Evolutionary conservation across 768 basidiomycete genomes (phyloP).

Genomic region (Glaciozyma antarctica): DNA sequence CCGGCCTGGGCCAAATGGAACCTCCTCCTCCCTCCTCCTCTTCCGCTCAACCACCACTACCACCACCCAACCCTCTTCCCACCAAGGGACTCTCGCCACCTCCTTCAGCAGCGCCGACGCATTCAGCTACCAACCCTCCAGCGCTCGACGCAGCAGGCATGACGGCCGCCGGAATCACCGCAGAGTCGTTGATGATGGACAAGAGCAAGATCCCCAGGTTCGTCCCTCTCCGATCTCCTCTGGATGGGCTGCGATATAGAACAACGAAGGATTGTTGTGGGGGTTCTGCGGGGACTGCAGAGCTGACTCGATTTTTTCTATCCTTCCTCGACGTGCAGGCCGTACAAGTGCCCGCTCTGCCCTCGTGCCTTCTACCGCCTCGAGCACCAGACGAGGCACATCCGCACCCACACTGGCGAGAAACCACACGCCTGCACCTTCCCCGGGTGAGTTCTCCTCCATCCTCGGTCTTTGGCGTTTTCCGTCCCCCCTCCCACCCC

Average conservation of each 20-base stretch:
- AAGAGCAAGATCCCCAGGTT: slow-evolving; percentile 49
- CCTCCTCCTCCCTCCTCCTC: no score
- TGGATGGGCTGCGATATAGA: not conserved
- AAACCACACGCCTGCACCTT: slow-evolving; percentile 90
- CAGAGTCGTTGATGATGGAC: slow-evolving; percentile 39
- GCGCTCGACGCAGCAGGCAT: not conserved
- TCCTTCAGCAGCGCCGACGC: not conserved
- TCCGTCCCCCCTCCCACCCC: not conserved
- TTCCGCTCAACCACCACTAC: no score
- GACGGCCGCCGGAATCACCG: not conserved
- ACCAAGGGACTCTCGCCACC: no score
- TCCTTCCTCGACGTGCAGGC: slow-evolving; percentile 37
- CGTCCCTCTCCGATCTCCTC: not conserved
- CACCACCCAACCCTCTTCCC: no score
- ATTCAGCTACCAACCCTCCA: slow-evolving; percentile 2
- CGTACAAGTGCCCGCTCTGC: slow-evolving; percentile 96
- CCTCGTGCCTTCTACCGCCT: slow-evolving; percentile 91
- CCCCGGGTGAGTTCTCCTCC: slow-evolving; percentile 45
- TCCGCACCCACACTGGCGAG: slow-evolving; percentile 96
- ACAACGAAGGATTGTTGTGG: not conserved
- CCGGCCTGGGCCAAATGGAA: no score
- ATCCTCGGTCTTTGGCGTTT: not conserved
- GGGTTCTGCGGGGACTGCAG: not conserved
- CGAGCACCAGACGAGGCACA: slow-evolving; percentile 96
- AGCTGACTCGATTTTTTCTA: not conserved